Evolutionary conservation across 2,329 filamentous ascomycete genomes (phyloP), one percentile per base, ranked within the genome.

Genomic region (Taxawa tesnikishii): DNA sequence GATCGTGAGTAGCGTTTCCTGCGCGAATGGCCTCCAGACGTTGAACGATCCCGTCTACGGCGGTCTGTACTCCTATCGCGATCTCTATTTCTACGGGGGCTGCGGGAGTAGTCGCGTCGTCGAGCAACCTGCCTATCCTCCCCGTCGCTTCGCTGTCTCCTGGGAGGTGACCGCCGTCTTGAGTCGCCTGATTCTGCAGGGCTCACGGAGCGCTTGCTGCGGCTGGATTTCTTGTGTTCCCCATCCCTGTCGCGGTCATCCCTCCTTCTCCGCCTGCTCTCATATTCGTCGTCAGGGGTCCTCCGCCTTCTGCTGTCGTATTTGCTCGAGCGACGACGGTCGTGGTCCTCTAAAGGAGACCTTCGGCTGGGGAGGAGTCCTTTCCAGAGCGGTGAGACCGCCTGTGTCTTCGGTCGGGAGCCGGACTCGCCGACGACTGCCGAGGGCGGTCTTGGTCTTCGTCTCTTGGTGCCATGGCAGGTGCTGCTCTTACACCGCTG

Each of bases 1-100:
- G 19, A 23, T 8, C 19, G 19, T 23, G n/a, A n/a, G n/a, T n/a
- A 11, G 45, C 26, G 34, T 26, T 30, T 31, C 21, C 17, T 27
- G 24, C 35, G 35, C 24, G 26, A 33, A 6, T 27, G 31, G 5
- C 26, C 29, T 8, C 29, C 29, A 26, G 34, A 37, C 14, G n/a
- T 15, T 4, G 34, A 29, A 15, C 12, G 2, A n/a, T 29, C 29
- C 3, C 24, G 23, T 12, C 25, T 32, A 4, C 29, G 34, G 19
- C 19, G 19, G 8, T 23, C 19, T 24, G 18, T 29, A n/a, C 33
- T 29, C 31, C 33, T 12, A 18, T 36, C 33, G 15, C 17, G 30
- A 12, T 31, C 29, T 15, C 29, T 13, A 18, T 29, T 31, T 18
- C 25, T 26, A 14, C 29, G 16, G 6, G 33, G 33, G 15, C 33